Conservation (phyloP, 352 stramenopile genomes). For the Globisporangium splendens region DNA sequence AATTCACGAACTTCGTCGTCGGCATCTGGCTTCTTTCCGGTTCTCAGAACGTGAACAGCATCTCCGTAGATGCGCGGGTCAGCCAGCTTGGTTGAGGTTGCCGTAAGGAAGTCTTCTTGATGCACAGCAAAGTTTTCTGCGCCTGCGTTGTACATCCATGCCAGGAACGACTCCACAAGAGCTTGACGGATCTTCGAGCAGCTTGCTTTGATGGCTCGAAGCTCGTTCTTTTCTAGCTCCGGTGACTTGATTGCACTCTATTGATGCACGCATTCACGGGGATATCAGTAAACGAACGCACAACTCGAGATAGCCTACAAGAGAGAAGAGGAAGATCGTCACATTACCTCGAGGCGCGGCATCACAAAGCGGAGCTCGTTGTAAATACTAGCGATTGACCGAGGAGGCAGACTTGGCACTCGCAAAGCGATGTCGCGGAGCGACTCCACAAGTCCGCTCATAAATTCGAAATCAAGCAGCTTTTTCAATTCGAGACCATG, state of each 20-base stretch:
- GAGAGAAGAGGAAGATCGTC: constrained; percentile 1
- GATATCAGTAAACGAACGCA: neutral
- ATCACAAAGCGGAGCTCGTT: constrained; percentile 43
- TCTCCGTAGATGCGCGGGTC: constrained; percentile 73
- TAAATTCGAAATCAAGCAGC: constrained; percentile 57
- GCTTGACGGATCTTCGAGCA: constrained; percentile 58
- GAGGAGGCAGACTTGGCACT: constrained; percentile 22
- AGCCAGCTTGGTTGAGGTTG: constrained; percentile 59
- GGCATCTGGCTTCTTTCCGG: constrained; percentile 13
- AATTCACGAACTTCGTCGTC: constrained; percentile 22
- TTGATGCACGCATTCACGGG: neutral
- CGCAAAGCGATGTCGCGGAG: constrained; percentile 52
- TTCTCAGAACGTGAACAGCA: constrained; percentile 32
- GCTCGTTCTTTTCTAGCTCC: constrained; percentile 28
- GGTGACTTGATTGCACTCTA: constrained; percentile 28
- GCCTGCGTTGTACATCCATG: constrained; percentile 59
- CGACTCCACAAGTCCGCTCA: constrained; percentile 42
- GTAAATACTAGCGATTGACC: constrained; percentile 29
- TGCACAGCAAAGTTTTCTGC: constrained; percentile 22
- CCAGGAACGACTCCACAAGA: constrained; percentile 61
- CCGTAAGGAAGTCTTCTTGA: constrained; percentile 45
- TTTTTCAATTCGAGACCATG: constrained; percentile 25
- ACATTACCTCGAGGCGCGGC: constrained; percentile 47
- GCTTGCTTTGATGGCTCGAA: constrained; percentile 37
- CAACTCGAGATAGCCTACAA: neutral